Base-by-base conservation (phyloP, 75 land plant species). In the Azolla pinnata region DNA sequence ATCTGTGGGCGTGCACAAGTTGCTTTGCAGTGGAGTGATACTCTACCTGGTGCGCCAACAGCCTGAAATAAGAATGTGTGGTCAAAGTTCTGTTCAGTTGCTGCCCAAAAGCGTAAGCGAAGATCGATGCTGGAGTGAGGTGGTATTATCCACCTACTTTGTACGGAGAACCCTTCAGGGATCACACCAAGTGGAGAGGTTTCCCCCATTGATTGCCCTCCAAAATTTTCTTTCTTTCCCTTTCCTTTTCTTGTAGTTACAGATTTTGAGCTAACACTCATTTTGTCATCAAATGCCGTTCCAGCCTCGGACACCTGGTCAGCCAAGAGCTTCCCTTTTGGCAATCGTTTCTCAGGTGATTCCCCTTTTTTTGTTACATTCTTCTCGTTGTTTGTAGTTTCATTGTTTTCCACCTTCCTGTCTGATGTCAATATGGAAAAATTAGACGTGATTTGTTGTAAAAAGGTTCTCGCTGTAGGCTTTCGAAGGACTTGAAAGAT, bases 131-230 rank as follows among this genome's bases (percentile, higher is more conserved):
- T 29, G 32, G 45, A 48, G 23, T 72, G 59, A 35, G 63, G 57
- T n/a, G 60, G 63, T n/a, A 72, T 65, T 46, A 72, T 55, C 75
- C 75, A 72, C 20, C 75, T 31, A n/a, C 56, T 60, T 60, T 60
- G 62, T 30, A 52, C 59, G 0, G 47, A 16, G 23, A 59, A 65
- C 10, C 69, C 69, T 21, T 1, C n/a, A 42, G 70, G 75, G 30
- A 44, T 4, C 16, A 23, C 56, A 28, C 29, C 31, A 40, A 67
- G 63, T 14, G 70, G 54, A n/a, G 70, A 54, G 35, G 31, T 35
- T 25, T 19, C 35, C 2, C 42, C 61, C 29, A 29, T 25, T 2
- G 58, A 32, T 16, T 35, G 16, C 18, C 16, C 4, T 25, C 40
- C 10, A 33, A 29, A 14, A 53, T 32, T 18, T 38, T 31, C 57